Evolutionary conservation across 2,329 filamentous ascomycete species (phyloP), one percentile per base, ranked within the genome.

Genomic region (Tolypocladium album): DNA sequence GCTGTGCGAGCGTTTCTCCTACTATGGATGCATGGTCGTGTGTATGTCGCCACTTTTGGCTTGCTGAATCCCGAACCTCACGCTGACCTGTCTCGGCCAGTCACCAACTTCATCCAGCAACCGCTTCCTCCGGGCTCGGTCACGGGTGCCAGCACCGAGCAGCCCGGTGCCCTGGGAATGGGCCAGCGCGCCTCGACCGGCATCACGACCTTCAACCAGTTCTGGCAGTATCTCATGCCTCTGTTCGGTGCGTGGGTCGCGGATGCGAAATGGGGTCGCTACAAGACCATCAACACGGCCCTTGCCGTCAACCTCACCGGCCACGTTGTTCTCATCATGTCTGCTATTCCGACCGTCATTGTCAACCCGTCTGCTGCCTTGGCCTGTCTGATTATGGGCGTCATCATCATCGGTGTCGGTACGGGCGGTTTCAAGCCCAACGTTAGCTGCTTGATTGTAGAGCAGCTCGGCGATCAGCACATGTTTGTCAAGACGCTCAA

Each of bases 341-440:
- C 87, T 2, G 82, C 88, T 20, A 75, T 88, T 1, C 88, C 88
- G 0, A 67, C 70, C 3, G 83, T 88, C 56, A 86, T 91, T 56
- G 74, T 82, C 52, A 74, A 82, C 63, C 74, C 75, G 39, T 79
- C 84, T 20, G 76, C 78, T 13, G 77, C 86, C 0, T 82, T 90
- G 55, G 86, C 77, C 1, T 85, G 82, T 57, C 88, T 90, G 66
- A 80, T 91, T 67, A 82, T 91, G 69, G 88, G 87, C 20, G 74
- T 80, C 36, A 67, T 81, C 43, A 68, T 68, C 34, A 76, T 82
- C 43, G 78, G 79, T 64, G 71, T 90, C 31, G 89, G 89, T 50
- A 90, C 88, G 1, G 89, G 89, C 62, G 87, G 89, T 67, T 91
- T 92, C 82, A 93, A 92, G 78, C 83, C 87, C 63, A 92, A 92